Conservation (phyloP, 2,329 filamentous ascomycete species). For the Cladosporium sp. region DNA sequence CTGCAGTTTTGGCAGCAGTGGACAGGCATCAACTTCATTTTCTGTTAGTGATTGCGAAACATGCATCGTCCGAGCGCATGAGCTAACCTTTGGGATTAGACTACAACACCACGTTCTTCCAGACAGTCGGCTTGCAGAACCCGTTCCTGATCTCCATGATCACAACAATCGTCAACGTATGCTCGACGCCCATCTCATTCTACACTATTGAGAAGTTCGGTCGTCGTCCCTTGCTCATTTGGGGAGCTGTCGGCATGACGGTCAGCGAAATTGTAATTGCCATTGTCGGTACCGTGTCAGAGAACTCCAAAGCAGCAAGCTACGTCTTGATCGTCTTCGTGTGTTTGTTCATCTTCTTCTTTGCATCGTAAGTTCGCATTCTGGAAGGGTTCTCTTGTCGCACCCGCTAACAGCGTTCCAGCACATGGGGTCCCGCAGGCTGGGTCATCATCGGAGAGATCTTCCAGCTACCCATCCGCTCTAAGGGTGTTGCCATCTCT, state of each 20-base stretch:
- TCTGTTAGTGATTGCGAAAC: constrained; percentile 26
- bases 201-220: constrained; percentile 81
- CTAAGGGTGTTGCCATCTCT: constrained; percentile 69
- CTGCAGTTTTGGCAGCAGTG: constrained; percentile 55
- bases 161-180: constrained; percentile 86
- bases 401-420: constrained; percentile 1
- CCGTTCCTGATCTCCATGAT: constrained; percentile 82
- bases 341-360: constrained; percentile 90
- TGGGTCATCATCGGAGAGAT: constrained; percentile 75
- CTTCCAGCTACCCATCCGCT: constrained; percentile 67
- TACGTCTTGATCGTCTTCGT: constrained; percentile 74
- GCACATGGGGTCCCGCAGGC: constrained; percentile 60
- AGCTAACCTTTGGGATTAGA: not conserved
- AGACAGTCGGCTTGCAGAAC: constrained; percentile 71
- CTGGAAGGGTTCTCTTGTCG: not conserved
- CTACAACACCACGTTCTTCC: constrained; percentile 78
- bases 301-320: constrained; percentile 51
- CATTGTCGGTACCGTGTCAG: constrained; percentile 55
- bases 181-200: constrained; percentile 84
- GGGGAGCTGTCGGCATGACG: constrained; percentile 77
- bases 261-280: constrained; percentile 84
- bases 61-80: not conserved
- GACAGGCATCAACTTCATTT: constrained; percentile 95
- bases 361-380: constrained; percentile 56
- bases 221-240: constrained; percentile 75